Conservation (phyloP, 164 flowering plant genomes). For the Liquidambar formosana region DNA sequence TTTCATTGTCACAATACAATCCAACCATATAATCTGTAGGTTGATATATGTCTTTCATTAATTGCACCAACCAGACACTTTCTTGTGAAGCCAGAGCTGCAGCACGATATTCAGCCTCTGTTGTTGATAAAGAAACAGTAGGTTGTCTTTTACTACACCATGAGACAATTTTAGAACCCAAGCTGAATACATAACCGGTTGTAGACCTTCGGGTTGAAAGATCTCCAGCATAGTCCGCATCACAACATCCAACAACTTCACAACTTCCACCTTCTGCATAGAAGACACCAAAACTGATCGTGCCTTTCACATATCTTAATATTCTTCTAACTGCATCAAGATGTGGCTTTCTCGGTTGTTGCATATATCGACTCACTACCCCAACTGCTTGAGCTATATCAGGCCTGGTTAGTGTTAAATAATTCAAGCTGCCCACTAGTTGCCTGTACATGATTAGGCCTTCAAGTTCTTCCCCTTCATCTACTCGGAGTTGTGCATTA, state of each 20-base stretch:
- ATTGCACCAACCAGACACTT: conserved; percentile 9
- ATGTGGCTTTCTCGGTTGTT: conserved; percentile 13
- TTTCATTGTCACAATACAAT: conserved; percentile 10
- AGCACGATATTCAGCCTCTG: too few relatives aligned
- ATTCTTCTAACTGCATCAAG: conserved; percentile 6
- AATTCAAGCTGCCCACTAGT: conserved; percentile 21
- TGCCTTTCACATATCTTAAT: conserved; percentile 3
- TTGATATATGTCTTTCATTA: conserved; percentile 14
- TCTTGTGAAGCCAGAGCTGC: conserved; percentile 26
- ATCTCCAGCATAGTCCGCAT: conserved; percentile 28
- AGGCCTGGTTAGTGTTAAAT: conserved; percentile 7
- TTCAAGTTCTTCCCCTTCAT: conserved; percentile 7
- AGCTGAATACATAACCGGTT: conserved; percentile 16
- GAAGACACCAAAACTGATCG: neutral
- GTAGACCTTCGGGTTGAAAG: conserved; percentile 26
- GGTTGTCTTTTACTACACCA: conserved; percentile 20
- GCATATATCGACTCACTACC: neutral
- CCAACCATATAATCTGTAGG: neutral
- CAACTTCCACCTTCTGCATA: neutral
- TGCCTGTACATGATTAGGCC: conserved; percentile 9
- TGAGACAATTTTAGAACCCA: conserved; percentile 15
- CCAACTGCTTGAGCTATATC: conserved; percentile 1
- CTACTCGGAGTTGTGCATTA: neutral
- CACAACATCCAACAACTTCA: conserved; percentile 14
- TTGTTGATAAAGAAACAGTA: too few relatives aligned